Evolutionary conservation across 441 rosid species (phyloP), one percentile per base, ranked within the genome.

Genomic region (Euphorbia celastroides): DNA sequence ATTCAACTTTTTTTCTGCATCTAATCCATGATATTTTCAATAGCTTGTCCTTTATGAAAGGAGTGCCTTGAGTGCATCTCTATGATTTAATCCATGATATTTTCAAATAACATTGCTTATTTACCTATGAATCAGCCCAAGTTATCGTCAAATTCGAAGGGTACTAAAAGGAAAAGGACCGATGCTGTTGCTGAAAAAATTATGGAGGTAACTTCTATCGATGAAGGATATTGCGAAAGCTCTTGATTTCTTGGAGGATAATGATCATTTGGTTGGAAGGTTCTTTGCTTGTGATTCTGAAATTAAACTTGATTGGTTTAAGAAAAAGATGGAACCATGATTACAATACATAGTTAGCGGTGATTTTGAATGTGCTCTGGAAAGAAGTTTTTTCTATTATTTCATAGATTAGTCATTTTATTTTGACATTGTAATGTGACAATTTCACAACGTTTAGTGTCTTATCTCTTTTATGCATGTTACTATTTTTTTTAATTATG

Each of bases 161-260:
- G 17, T 42, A 12, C 48, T 42, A 5, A 42, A 42, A 42, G 48
- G 14, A 42, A 42, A 0, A 42, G 2, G 17, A 11, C 1, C 14
- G 48, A 42, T 42, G 10, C 14, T 42, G 5, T 42, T 55, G 30
- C 16, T 42, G 48, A 42, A 42, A 42, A 11, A 0, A 42, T n/a
- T 10, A 13, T 42, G 48, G 58, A 20, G 58, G 13, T 55, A 59
- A 28, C 12, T 59, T n/a, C 14, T 42, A 31, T 17, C 32, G 26
- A 59, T 31, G 25, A 31, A 26, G 42, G 44, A 59, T 7, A 28
- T 7, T 13, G 32, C 32, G 44, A 16, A 59, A 16, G 44, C 23
- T 9, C 62, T 59, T 31, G 62, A 59, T 30, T 59, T 59, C 34
- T 59, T 31, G 26, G 32, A 31, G 26, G 62, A 32, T 31, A 34